Percentiles rank a stretch among this genome's conserved stretches.
phyloP scores from a whole-genome alignment of 2,329 filamentous ascomycete species.

The Claviceps quebecensis region DNA sequence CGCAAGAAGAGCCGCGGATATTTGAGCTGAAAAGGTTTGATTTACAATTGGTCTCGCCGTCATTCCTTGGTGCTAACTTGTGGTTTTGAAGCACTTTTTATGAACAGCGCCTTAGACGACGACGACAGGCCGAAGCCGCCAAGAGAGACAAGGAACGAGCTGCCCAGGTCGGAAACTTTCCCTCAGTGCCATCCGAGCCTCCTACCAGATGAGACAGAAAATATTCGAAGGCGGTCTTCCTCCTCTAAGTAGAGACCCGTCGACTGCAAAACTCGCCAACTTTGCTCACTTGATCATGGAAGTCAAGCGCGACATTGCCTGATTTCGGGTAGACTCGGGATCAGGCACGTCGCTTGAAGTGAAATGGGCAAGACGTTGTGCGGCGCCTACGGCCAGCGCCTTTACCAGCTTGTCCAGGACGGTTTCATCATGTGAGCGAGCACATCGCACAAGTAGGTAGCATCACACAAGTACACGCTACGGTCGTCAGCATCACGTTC shows the following conservation, averaged over 20 bases:
- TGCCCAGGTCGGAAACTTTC: slow-evolving; percentile 67
- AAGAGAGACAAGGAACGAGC: slow-evolving; percentile 71
- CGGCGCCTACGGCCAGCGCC: background rate
- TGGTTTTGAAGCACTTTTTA: slow-evolving; percentile 54
- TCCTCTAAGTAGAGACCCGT: too few species aligned
- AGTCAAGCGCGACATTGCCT: too few species aligned
- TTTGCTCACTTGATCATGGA: background rate
- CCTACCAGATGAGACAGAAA: slow-evolving; percentile 19
- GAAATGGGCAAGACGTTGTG: too few species aligned
- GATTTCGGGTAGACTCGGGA: too few species aligned
- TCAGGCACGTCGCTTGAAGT: too few species aligned
- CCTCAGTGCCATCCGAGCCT: slow-evolving; percentile 60
- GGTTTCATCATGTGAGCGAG: background rate
- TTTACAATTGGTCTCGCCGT: background rate
- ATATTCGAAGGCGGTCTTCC: too few species aligned
- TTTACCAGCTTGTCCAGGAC: background rate
- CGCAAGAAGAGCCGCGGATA: slow-evolving; percentile 59
- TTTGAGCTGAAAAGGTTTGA: slow-evolving; percentile 72
- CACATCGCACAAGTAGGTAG: background rate
- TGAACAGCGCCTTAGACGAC: slow-evolving; percentile 67
- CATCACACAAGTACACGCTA: background rate
- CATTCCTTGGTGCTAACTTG: background rate
- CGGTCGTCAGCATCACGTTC: background rate
- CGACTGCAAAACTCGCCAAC: background rate
- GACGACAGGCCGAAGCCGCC: slow-evolving; percentile 37